Percentiles rank a stretch among this genome's conserved stretches.
Evolutionary conservation across 305 asterid species (phyloP).

Genomic region (Fraxinus angustifolia): DNA sequence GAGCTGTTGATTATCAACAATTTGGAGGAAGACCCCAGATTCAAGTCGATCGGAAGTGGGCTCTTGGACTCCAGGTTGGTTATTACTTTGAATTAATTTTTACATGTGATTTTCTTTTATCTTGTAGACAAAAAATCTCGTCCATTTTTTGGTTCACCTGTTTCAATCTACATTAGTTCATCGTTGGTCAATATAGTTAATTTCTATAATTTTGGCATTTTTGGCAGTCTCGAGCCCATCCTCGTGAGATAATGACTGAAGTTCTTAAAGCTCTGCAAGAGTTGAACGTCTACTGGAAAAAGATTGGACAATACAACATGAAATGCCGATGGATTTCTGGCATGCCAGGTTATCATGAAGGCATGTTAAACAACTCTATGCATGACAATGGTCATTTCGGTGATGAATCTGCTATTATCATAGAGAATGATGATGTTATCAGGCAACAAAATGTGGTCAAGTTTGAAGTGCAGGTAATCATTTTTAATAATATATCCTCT

Average conservation of each 20-base stretch:
- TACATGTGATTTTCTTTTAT: background rate
- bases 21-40: slow-evolving; percentile 54
- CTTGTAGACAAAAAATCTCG: background rate
- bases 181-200: slow-evolving; percentile 5
- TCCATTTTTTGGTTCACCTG: background rate
- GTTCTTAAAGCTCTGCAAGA: slow-evolving; percentile 87
- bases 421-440: slow-evolving; percentile 43
- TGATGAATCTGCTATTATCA: slow-evolving; percentile 52
- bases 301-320: slow-evolving; percentile 54
- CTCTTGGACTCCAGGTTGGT: slow-evolving; percentile 94
- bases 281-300: slow-evolving; percentile 47
- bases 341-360: slow-evolving; percentile 44
- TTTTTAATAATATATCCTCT: background rate
- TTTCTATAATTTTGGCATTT: slow-evolving; percentile 9
- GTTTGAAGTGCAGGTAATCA: slow-evolving; percentile 85
- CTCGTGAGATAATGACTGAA: slow-evolving; percentile 93
- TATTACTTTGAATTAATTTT: slow-evolving; percentile 17
- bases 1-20: slow-evolving; percentile 57
- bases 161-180: background rate
- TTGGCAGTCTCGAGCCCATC: slow-evolving; percentile 82
- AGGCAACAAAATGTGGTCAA: slow-evolving; percentile 56
- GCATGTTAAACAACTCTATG: slow-evolving; percentile 45
- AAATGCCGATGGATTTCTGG: slow-evolving; percentile 82
- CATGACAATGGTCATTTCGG: slow-evolving; percentile 43
- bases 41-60: slow-evolving; percentile 82